Evolutionary conservation across 257 asterid species (phyloP).

Genomic region (Solanum sitiens): DNA sequence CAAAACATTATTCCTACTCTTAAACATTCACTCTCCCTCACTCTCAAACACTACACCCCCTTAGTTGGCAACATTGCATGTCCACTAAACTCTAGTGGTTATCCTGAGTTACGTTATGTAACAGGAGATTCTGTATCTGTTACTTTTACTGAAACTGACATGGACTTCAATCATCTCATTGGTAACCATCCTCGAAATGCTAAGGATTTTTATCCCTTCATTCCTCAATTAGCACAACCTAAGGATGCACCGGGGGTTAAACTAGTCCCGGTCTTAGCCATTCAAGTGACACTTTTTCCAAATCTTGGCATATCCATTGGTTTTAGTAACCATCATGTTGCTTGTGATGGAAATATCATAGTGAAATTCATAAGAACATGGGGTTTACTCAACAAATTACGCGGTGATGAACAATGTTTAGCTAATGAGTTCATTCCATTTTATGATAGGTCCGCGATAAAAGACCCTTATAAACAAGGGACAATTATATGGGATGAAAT

Average conservation of each 20-base stretch:
- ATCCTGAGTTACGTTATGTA: neutral
- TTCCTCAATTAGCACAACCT: neutral
- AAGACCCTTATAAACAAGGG: neutral
- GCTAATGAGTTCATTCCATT: neutral
- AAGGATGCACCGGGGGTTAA: neutral
- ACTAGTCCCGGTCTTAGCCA: neutral
- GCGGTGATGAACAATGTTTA: neutral
- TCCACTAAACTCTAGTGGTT: neutral
- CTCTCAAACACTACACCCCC: neutral
- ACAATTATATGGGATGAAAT: constrained; percentile 1
- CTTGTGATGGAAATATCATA: constrained; percentile 4
- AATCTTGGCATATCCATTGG: neutral
- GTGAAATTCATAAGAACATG: neutral
- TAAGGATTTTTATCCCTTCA: neutral
- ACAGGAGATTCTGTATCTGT: neutral
- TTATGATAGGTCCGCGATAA: constrained; percentile 1
- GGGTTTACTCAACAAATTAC: constrained; percentile 2
- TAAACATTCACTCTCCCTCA: neutral
- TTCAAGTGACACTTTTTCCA: neutral
- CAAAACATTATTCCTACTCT: neutral
- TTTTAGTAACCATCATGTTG: neutral
- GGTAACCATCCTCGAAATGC: neutral
- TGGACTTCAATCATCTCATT: neutral
- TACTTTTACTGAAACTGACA: neutral
- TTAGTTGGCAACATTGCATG: neutral